Conservation (phyloP, 371 early-diverging fungal genomes). For the Enterospora canceri region DNA sequence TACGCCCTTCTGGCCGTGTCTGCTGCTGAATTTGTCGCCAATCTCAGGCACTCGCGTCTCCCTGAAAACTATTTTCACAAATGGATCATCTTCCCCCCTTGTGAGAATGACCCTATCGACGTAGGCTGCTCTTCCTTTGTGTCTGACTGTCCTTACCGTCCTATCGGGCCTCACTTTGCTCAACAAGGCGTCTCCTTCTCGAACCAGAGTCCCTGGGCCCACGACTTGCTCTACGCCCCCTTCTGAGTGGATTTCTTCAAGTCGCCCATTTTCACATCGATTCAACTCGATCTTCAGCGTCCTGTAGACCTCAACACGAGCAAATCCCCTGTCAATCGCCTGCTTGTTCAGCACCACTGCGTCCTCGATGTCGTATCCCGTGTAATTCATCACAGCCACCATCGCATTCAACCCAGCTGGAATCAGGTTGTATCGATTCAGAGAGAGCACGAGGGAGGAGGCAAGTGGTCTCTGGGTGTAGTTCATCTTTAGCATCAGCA, state of each 20-base stretch:
- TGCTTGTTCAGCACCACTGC: slow-evolving; percentile 90
- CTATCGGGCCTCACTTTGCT: slow-evolving; percentile 71
- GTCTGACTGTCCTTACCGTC: slow-evolving; percentile 59
- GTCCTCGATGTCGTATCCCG: slow-evolving; percentile 99
- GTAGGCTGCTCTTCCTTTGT: slow-evolving; percentile 46
- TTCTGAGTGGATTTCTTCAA: slow-evolving; percentile 63
- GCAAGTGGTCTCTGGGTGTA: slow-evolving; percentile 97
- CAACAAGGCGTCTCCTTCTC: slow-evolving; percentile 62
- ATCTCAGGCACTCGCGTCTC: slow-evolving; percentile 91
- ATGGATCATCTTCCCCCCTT: slow-evolving; percentile 73
- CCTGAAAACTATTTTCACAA: slow-evolving; percentile 81
- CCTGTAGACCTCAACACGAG: slow-evolving; percentile 81
- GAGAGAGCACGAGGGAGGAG: slow-evolving; percentile 82
- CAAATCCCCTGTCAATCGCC: slow-evolving; percentile 92
- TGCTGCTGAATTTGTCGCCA: slow-evolving; percentile 96
- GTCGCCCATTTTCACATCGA: slow-evolving; percentile 71
- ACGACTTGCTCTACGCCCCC: slow-evolving; percentile 65
- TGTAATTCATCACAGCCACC: slow-evolving; percentile 95
- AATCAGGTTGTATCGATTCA: slow-evolving; percentile 83
- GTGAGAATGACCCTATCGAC: slow-evolving; percentile 69
- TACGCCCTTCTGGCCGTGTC: slow-evolving; percentile 99
- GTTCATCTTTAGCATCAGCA: slow-evolving; percentile 77
- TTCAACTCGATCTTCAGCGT: slow-evolving; percentile 66
- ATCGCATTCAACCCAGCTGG: slow-evolving; percentile 98
- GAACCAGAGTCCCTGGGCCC: slow-evolving; percentile 63